A percentile compares a stretch with the other conserved stretches of the same genome.
These are phyloP conservation scores for Cadophora luteo-olivacea DNA, from an alignment of 2,329 filamentous ascomycete species.

Conservation along the genomic window DNA sequence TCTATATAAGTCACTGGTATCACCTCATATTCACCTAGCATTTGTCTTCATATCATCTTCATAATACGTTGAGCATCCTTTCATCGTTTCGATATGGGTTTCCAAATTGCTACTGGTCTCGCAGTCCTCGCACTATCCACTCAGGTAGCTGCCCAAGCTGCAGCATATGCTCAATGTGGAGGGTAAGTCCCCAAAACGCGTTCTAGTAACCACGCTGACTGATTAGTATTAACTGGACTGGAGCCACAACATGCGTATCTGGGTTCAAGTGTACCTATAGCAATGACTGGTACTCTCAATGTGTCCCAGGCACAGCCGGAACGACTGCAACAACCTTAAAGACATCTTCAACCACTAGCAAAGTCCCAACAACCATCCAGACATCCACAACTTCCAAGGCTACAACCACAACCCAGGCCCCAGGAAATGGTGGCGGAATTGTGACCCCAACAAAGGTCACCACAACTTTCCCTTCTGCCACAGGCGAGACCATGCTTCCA, in stretches of 20 bases:
- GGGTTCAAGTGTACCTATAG: not conserved
- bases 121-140: not conserved
- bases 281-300: not conserved
- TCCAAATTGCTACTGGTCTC: not conserved
- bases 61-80: not conserved
- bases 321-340: not conserved
- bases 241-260: not conserved
- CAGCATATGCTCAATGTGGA: not conserved
- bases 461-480: not conserved
- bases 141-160: not conserved
- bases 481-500: constrained; percentile 1
- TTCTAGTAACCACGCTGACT: not conserved
- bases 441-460: not conserved
- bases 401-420: not conserved
- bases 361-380: not conserved
- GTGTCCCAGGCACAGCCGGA: not conserved
- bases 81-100: not conserved
- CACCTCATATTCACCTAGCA: not conserved
- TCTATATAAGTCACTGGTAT: not conserved
- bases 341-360: not conserved
- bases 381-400: not conserved
- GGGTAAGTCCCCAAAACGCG: not conserved
- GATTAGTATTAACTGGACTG: not conserved
- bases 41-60: not conserved
- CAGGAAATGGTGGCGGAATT: not conserved